These are phyloP conservation scores for Penicillium salamii DNA, from an alignment of 495 filamentous ascomycete genomes.

Conservation along the genomic window DNA sequence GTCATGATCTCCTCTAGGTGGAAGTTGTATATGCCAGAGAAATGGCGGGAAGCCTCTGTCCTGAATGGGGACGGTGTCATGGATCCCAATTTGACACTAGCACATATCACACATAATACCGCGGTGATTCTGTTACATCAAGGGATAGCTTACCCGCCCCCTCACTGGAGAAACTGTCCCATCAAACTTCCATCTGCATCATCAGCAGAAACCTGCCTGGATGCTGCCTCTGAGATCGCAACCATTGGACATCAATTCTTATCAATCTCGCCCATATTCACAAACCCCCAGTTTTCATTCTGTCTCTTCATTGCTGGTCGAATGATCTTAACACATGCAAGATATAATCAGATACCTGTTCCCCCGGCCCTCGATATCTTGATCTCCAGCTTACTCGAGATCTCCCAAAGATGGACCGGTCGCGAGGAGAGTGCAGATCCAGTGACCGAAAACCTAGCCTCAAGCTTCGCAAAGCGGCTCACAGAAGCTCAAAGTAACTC, in stretches of 20 bases:
- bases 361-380: conserved; percentile 22
- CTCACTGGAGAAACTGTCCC: conserved; percentile 11
- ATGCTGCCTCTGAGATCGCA: conserved; percentile 22
- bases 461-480: conserved; percentile 31
- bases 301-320: conserved; percentile 29
- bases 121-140: conserved; percentile 46
- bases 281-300: conserved; percentile 25
- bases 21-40: conserved; percentile 40
- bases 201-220: conserved; percentile 22
- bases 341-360: conserved; percentile 21
- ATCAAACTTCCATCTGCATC: conserved; percentile 16
- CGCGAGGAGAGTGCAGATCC: conserved; percentile 3
- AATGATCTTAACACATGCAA: conserved; percentile 31
- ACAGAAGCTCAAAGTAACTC: conserved; percentile 23
- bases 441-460: conserved; percentile 27
- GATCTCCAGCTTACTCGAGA: conserved; percentile 27
- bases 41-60: conserved; percentile 27
- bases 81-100: conserved; percentile 45
- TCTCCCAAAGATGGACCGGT: conserved; percentile 32
- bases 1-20: conserved; percentile 16
- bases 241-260: conserved; percentile 20
- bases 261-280: conserved; percentile 14
- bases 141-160: conserved; percentile 39
- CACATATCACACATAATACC: conserved; percentile 47
- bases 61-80: conserved; percentile 12